Percentiles rank a stretch among this genome's conserved stretches.
phyloP scores from a whole-genome alignment of 2,329 filamentous ascomycete genomes.

The Ceratocystis lukuohia region DNA sequence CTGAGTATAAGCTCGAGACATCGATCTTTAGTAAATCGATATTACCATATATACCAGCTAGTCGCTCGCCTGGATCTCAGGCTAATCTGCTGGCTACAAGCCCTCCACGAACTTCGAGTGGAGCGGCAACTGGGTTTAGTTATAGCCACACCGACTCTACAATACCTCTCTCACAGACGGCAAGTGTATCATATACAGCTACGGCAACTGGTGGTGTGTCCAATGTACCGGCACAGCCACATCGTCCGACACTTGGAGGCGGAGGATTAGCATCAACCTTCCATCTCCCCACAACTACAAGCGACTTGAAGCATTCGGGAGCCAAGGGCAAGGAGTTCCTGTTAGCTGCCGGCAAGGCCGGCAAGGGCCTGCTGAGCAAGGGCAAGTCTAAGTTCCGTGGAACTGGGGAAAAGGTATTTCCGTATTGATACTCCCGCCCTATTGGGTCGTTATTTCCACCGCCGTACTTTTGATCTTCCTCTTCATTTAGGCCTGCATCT shows the following conservation, averaged over 20 bases:
- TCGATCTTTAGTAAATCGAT: conserved; percentile 24
- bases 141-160: background rate
- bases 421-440: conserved; percentile 29
- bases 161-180: background rate
- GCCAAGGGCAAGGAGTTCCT: conserved; percentile 79
- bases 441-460: background rate
- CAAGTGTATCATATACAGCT: background rate
- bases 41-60: background rate
- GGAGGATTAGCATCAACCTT: conserved; percentile 28
- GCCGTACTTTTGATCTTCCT: background rate
- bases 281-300: conserved; percentile 25
- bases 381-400: conserved; percentile 70
- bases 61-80: background rate
- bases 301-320: conserved; percentile 40
- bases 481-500: background rate
- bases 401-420: conserved; percentile 78
- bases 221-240: conserved; percentile 10
- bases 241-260: conserved; percentile 22
- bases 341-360: conserved; percentile 73
- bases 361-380: conserved; percentile 72
- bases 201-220: background rate
- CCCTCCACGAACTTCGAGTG: background rate
- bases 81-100: background rate
- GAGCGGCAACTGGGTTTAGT: background rate
- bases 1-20: conserved; percentile 35